A percentile compares a stretch with the other conserved stretches of the same genome.
phyloP scores from a whole-genome alignment of 768 basidiomycete genomes.

The Amanita phalloides region DNA sequence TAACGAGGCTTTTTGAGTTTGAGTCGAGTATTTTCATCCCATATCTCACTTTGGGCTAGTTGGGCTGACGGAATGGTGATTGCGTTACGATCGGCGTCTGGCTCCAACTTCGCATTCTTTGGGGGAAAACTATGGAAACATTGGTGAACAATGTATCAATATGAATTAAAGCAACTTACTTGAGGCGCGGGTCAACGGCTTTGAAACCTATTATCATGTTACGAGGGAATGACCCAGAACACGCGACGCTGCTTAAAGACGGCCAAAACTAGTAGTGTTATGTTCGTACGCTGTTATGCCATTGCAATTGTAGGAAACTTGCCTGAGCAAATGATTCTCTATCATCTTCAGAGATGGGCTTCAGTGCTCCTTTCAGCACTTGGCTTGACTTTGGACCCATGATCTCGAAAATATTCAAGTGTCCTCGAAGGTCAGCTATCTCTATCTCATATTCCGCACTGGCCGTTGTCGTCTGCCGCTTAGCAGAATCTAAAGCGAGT shows the following conservation, averaged over 20 bases:
- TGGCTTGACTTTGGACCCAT: constrained; percentile 80
- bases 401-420: constrained; percentile 77
- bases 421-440: constrained; percentile 59
- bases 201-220: constrained; percentile 73
- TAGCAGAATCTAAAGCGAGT: constrained; percentile 28
- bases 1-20: constrained; percentile 50
- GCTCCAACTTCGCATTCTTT: constrained; percentile 46
- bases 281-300: neutral
- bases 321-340: constrained; percentile 54
- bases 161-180: constrained; percentile 31
- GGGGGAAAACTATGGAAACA: constrained; percentile 63
- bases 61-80: constrained; percentile 42
- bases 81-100: constrained; percentile 16
- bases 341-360: constrained; percentile 34
- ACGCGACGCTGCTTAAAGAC: constrained; percentile 46
- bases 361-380: constrained; percentile 55
- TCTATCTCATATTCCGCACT: constrained; percentile 35
- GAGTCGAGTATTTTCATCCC: constrained; percentile 51
- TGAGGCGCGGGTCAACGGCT: constrained; percentile 80
- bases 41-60: constrained; percentile 61
- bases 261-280: constrained; percentile 50
- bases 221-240: constrained; percentile 55
- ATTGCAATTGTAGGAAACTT: neutral
- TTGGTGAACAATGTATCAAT: neutral
- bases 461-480: constrained; percentile 11